phyloP scores from a whole-genome alignment of 75 land plant species.

The Selaginella moellendorffii region DNA sequence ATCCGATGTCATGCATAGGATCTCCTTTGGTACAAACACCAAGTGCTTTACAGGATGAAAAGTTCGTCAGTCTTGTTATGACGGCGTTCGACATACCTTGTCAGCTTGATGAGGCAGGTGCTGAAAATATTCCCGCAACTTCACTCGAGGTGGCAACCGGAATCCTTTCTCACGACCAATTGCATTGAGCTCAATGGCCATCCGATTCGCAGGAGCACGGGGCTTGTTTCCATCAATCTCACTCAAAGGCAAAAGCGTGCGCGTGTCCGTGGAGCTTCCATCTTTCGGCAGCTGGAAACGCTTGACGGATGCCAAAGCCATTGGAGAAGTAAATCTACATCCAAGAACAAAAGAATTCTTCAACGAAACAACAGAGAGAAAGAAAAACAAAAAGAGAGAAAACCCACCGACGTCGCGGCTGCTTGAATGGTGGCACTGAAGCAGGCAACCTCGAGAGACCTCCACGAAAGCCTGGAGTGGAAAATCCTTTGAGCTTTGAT shows the following conservation, averaged over 20 bases:
- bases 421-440: neutral
- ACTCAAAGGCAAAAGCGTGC: too few species aligned
- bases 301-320: too few species aligned
- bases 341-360: too few species aligned
- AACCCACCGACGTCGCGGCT: neutral
- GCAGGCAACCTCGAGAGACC: neutral
- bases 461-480: too few species aligned
- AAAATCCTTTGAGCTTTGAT: too few species aligned
- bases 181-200: neutral
- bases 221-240: neutral
- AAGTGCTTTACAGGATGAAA: neutral
- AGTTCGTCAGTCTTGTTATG: neutral
- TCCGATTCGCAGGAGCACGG: neutral
- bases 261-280: too few species aligned
- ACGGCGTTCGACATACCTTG: too few species aligned
- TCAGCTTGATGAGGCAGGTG: neutral
- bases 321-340: neutral
- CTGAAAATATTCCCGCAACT: neutral
- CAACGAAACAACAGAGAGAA: too few species aligned
- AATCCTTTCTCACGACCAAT: neutral
- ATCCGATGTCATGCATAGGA: constrained; percentile 5
- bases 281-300: too few species aligned
- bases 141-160: neutral
- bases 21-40: neutral
- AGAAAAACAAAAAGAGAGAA: neutral